These are phyloP conservation scores for Pseudotulostoma volvatum DNA, from an alignment of 495 filamentous ascomycete species.

Conservation along the genomic window DNA sequence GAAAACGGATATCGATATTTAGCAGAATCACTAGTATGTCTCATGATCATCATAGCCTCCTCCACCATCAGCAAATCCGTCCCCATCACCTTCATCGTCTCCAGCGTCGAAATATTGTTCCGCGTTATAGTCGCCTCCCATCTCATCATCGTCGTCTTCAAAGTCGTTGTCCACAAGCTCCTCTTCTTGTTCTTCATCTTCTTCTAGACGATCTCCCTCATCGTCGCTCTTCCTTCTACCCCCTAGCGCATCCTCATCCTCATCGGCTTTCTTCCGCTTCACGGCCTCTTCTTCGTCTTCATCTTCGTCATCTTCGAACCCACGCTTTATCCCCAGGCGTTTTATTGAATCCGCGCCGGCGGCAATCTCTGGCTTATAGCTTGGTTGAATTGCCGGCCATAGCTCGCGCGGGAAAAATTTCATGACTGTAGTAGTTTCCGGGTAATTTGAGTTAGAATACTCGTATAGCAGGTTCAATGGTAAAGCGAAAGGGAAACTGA, in stretches of 20 bases:
- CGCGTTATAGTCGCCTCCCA: conserved; percentile 45
- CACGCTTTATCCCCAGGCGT: conserved; percentile 18
- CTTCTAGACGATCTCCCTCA: conserved; percentile 14
- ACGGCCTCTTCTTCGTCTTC: conserved; percentile 15
- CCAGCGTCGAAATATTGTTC: conserved; percentile 51
- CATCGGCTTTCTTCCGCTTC: conserved; percentile 12
- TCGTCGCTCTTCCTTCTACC: conserved; percentile 17
- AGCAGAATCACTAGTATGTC: conserved; percentile 20
- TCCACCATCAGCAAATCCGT: conserved; percentile 32
- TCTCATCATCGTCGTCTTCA: conserved; percentile 38
- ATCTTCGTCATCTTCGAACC: conserved; percentile 33
- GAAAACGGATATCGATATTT: conserved; percentile 14
- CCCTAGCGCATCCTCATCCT: conserved; percentile 6
- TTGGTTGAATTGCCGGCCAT: conserved; percentile 33
- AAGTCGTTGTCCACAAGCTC: conserved; percentile 42
- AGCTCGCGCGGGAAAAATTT: conserved; percentile 43
- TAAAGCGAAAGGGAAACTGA: conserved; percentile 12
- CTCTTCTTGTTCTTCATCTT: conserved; percentile 29
- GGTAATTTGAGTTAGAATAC: conserved; percentile 1
- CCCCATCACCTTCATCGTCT: conserved; percentile 40
- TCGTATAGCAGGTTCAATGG: not conserved
- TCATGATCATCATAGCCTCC: conserved; percentile 34
- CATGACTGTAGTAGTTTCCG: conserved; percentile 19
- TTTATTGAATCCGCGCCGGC: conserved; percentile 12
- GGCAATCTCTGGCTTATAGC: conserved; percentile 23